Conservation (phyloP, 345 rosid genomes). For the Euphorbia peplus region DNA sequence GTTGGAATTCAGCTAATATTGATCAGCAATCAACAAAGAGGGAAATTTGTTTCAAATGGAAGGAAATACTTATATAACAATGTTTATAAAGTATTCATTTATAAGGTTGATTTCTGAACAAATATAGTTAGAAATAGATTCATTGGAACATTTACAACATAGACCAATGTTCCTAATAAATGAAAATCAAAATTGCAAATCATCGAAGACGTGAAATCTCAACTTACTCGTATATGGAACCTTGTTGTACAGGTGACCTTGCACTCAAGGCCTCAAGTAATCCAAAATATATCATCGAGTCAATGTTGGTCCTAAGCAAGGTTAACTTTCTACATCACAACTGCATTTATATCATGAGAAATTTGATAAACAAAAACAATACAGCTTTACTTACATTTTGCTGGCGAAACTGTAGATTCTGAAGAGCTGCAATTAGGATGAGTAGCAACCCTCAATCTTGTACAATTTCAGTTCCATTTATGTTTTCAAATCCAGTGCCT, state of each 20-base stretch:
- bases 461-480: conserved; percentile 14
- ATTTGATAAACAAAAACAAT: neutral
- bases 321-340: neutral
- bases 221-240: conserved; percentile 6
- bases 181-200: conserved; percentile 10
- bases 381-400: neutral
- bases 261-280: conserved; percentile 5
- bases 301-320: conserved; percentile 5
- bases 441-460: conserved; percentile 1
- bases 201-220: neutral
- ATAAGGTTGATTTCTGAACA: neutral
- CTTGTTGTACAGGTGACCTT: neutral
- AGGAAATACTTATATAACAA: neutral
- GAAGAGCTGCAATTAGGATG: conserved; percentile 9
- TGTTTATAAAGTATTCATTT: neutral
- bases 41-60: neutral
- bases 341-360: neutral
- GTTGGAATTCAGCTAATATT: neutral
- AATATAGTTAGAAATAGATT: neutral
- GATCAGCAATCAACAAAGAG: neutral
- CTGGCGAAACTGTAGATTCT: neutral
- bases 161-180: conserved; percentile 3
- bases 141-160: neutral
- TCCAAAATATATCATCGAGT: neutral
- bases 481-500: conserved; percentile 34